These are phyloP conservation scores for Articulospora tetracladia DNA, from an alignment of 495 filamentous ascomycete genomes.

Conservation along the genomic window DNA sequence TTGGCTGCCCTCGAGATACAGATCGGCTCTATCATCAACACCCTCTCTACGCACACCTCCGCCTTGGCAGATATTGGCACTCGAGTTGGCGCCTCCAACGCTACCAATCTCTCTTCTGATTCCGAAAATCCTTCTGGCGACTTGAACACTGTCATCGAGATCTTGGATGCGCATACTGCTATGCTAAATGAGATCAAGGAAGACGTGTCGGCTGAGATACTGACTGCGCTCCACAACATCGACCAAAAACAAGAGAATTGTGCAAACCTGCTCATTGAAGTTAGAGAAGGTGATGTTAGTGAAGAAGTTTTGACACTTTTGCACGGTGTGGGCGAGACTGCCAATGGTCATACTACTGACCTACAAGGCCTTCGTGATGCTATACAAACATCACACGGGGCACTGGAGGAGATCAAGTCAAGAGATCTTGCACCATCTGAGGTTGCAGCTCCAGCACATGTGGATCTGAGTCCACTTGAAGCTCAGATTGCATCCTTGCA, in stretches of 20 bases:
- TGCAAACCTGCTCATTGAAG: constrained; percentile 13
- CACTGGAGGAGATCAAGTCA: constrained; percentile 19
- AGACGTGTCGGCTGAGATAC: constrained; percentile 22
- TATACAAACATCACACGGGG: constrained; percentile 9
- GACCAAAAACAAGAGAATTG: constrained; percentile 13
- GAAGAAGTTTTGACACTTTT: constrained; percentile 25
- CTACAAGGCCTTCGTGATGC: constrained; percentile 10
- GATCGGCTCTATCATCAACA: constrained; percentile 3
- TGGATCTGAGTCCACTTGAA: constrained; percentile 2
- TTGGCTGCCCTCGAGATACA: constrained; percentile 2
- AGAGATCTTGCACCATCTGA: neutral
- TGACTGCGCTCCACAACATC: constrained; percentile 19
- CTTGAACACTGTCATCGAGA: constrained; percentile 14
- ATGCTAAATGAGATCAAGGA: constrained; percentile 23
- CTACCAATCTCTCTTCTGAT: constrained; percentile 7
- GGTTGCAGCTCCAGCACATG: neutral
- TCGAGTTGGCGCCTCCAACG: neutral
- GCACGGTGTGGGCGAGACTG: constrained; percentile 17
- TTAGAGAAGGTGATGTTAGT: constrained; percentile 24
- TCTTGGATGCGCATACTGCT: constrained; percentile 14
- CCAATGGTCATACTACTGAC: neutral
- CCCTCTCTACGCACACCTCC: constrained; percentile 5
- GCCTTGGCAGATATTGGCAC: constrained; percentile 2
- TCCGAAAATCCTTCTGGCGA: neutral
- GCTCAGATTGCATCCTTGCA: constrained; percentile 1